Evolutionary conservation across 352 stramenopile species (phyloP).

Genomic region (Pythium pectinolyticum): DNA sequence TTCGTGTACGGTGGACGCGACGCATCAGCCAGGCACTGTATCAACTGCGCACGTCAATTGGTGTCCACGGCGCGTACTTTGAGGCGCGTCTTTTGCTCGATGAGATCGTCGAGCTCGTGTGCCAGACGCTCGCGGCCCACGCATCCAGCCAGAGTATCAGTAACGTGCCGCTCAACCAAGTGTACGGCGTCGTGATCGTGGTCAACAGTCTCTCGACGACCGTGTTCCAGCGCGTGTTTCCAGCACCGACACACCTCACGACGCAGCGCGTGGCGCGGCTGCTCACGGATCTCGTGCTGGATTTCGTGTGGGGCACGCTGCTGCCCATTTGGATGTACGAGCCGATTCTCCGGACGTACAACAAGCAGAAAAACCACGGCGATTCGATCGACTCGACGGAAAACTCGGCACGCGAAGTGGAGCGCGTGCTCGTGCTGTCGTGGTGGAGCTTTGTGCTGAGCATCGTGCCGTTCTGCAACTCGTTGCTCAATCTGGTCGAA

Average conservation of each 20-base stretch:
- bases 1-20: neutral
- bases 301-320: conserved; percentile 20
- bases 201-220: conserved; percentile 8
- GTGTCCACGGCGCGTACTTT: conserved; percentile 12
- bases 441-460: conserved; percentile 14
- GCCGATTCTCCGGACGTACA: conserved; percentile 13
- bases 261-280: conserved; percentile 5
- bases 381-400: conserved; percentile 16
- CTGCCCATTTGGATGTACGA: conserved; percentile 25
- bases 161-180: conserved; percentile 14
- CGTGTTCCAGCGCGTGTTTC: conserved; percentile 6
- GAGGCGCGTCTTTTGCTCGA: conserved; percentile 5
- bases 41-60: neutral
- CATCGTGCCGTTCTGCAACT: conserved; percentile 17
- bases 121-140: conserved; percentile 10
- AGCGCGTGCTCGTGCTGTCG: conserved; percentile 17
- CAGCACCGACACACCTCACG: neutral
- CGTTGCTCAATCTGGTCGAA: conserved; percentile 9
- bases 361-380: conserved; percentile 7
- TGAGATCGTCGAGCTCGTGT: conserved; percentile 1
- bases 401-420: conserved; percentile 12
- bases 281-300: conserved; percentile 9
- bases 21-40: no score
- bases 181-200: conserved; percentile 16
- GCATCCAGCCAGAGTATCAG: conserved; percentile 14